Percentiles rank a stretch among this genome's conserved stretches.
Conservation (phyloP, 164 flowering plant genomes). For the Protea cynaroides region DNA sequence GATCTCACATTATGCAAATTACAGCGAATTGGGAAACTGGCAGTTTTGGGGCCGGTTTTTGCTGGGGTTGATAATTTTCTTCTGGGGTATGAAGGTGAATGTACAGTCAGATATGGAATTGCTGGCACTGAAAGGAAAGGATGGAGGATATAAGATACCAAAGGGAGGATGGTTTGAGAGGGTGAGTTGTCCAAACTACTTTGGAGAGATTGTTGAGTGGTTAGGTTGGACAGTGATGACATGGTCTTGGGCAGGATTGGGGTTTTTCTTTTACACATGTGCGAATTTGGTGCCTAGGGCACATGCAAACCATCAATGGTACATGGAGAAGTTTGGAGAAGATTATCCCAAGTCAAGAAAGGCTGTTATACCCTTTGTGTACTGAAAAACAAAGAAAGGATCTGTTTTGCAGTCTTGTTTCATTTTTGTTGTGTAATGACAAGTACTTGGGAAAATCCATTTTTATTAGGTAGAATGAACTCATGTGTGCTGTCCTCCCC, state of each 20-base stretch:
- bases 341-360: constrained; percentile 78
- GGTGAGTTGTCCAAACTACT: constrained; percentile 85
- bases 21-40: constrained; percentile 22
- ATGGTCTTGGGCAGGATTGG: constrained; percentile 77
- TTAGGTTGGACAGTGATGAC: constrained; percentile 84
- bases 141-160: constrained; percentile 73
- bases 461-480: too few species aligned
- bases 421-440: too few species aligned
- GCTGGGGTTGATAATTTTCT: constrained; percentile 49
- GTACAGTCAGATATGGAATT: constrained; percentile 58
- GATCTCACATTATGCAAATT: constrained; percentile 60
- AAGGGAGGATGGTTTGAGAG: constrained; percentile 73
- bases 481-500: too few species aligned
- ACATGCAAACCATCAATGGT: constrained; percentile 63
- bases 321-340: constrained; percentile 71
- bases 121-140: constrained; percentile 46
- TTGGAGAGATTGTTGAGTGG: constrained; percentile 93
- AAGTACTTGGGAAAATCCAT: too few species aligned
- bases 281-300: constrained; percentile 88
- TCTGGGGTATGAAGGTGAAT: constrained; percentile 55
- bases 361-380: constrained; percentile 75
- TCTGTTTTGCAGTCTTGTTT: too few species aligned
- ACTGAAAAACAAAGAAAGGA: constrained; percentile 21
- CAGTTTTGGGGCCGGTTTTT: constrained; percentile 55
- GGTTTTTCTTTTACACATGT: constrained; percentile 71